Conservation (phyloP, 2,329 filamentous ascomycete species). For the Mollisiaceae sp. region DNA sequence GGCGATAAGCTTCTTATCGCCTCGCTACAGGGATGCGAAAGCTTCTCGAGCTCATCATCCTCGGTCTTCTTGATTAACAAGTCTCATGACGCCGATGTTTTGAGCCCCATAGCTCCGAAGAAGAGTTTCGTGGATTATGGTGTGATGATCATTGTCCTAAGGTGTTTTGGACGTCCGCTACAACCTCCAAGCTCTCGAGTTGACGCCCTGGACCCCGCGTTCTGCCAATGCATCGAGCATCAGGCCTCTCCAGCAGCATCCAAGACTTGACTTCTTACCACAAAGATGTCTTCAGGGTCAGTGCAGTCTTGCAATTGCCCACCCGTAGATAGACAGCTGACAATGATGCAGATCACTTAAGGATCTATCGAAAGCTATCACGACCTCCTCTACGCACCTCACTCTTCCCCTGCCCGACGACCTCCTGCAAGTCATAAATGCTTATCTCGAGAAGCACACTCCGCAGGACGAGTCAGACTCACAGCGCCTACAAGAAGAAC, state of each 20-base stretch:
- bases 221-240: not conserved
- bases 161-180: not conserved
- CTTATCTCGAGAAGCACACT: conserved; percentile 71
- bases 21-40: conserved; percentile 12
- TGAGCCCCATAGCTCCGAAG: not conserved
- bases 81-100: not conserved
- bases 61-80: not conserved
- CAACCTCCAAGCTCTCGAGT: conserved; percentile 10
- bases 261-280: conserved; percentile 15
- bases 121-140: not conserved
- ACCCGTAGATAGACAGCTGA: not conserved
- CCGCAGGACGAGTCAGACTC: conserved; percentile 70
- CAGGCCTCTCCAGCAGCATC: conserved; percentile 20
- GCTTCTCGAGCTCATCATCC: not conserved
- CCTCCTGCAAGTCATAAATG: conserved; percentile 63
- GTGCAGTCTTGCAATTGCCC: conserved; percentile 13
- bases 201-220: conserved; percentile 1
- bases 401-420: conserved; percentile 69
- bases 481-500: conserved; percentile 76
- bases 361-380: conserved; percentile 64
- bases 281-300: conserved; percentile 34
- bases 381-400: conserved; percentile 54
- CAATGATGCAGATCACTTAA: conserved; percentile 48
- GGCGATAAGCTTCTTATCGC: conserved; percentile 3
- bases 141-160: not conserved